Percentiles rank a stretch among this genome's conserved stretches.
Evolutionary conservation across 2,329 filamentous ascomycete species (phyloP).

Genomic region (Aspergillus ibericus): DNA sequence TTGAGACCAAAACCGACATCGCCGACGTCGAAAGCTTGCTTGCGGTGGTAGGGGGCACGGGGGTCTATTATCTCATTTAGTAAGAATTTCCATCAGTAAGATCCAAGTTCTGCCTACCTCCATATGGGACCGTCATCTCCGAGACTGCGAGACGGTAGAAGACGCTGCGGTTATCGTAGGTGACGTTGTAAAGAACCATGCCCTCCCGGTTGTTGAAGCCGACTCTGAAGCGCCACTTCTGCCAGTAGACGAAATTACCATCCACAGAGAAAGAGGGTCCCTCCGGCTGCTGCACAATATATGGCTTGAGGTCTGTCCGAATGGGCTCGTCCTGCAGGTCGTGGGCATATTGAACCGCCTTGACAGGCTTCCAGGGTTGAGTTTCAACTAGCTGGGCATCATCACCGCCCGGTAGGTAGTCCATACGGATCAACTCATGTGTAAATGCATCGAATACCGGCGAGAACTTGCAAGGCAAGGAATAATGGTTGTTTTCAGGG

Average conservation of each 20-base stretch:
- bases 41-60: slow-evolving; percentile 67
- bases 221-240: slow-evolving; percentile 64
- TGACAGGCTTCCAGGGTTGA: slow-evolving; percentile 57
- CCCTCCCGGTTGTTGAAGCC: slow-evolving; percentile 66
- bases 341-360: slow-evolving; percentile 56
- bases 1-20: slow-evolving; percentile 66
- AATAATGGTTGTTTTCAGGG: slow-evolving; percentile 40
- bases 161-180: slow-evolving; percentile 62
- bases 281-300: slow-evolving; percentile 65
- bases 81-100: not conserved
- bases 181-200: slow-evolving; percentile 66
- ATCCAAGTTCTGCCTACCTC: slow-evolving; percentile 28
- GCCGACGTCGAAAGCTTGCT: slow-evolving; percentile 69
- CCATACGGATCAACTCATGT: slow-evolving; percentile 67
- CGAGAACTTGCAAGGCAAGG: slow-evolving; percentile 38
- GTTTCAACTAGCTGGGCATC: slow-evolving; percentile 60
- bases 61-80: slow-evolving; percentile 56
- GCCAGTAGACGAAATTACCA: slow-evolving; percentile 61
- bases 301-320: slow-evolving; percentile 62
- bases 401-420: slow-evolving; percentile 66
- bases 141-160: slow-evolving; percentile 67
- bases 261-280: slow-evolving; percentile 63
- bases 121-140: slow-evolving; percentile 61
- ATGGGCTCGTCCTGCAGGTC: slow-evolving; percentile 65
- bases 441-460: slow-evolving; percentile 57